phyloP scores from a whole-genome alignment of 2,329 filamentous ascomycete species.

The Ophiocordyceps camponoti-floridani region DNA sequence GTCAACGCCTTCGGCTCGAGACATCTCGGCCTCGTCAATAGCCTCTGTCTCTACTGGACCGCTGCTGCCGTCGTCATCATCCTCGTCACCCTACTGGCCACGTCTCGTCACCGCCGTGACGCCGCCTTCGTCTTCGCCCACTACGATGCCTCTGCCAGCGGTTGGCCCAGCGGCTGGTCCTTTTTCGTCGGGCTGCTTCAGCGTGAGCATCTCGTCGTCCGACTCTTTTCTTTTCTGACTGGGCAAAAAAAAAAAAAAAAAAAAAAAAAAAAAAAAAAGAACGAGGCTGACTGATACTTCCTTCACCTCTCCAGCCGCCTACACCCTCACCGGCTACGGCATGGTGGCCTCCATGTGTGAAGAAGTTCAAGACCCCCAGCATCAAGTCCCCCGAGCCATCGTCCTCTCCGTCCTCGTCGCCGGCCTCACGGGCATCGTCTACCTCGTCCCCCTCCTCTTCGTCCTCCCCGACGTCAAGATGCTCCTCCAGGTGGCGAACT shows the following conservation, averaged over 20 bases:
- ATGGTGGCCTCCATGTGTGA: slow-evolving; percentile 37
- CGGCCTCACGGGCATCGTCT: slow-evolving; percentile 42
- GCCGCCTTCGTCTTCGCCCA: slow-evolving; percentile 48
- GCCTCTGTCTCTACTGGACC: slow-evolving; percentile 57
- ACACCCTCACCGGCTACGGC: slow-evolving; percentile 27
- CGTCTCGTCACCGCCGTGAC: slow-evolving; percentile 43
- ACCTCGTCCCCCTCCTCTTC: slow-evolving; percentile 59
- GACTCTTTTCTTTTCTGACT: too few relatives aligned
- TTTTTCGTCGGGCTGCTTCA: slow-evolving; percentile 38
- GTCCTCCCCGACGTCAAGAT: slow-evolving; percentile 49
- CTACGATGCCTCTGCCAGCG: slow-evolving; percentile 51
- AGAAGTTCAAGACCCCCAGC: slow-evolving; percentile 42
- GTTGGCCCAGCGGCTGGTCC: slow-evolving; percentile 49
- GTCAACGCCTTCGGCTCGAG: slow-evolving; percentile 47
- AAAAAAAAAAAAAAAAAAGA: too few relatives aligned
- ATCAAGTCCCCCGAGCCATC: slow-evolving; percentile 50
- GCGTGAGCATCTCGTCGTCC: slow-evolving; percentile 16
- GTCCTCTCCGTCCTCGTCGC: slow-evolving; percentile 48
- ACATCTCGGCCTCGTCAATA: slow-evolving; percentile 48
- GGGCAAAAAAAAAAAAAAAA: background rate
- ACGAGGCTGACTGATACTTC: too few relatives aligned
- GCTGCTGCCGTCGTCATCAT: slow-evolving; percentile 51
- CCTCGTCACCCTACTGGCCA: slow-evolving; percentile 48
- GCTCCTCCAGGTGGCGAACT: slow-evolving; percentile 48
- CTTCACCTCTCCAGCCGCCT: slow-evolving; percentile 11